Percentiles rank a stretch among this genome's conserved stretches.
phyloP scores from a whole-genome alignment of 2,329 filamentous ascomycete species.

The Magnaporthiopsis poae region DNA sequence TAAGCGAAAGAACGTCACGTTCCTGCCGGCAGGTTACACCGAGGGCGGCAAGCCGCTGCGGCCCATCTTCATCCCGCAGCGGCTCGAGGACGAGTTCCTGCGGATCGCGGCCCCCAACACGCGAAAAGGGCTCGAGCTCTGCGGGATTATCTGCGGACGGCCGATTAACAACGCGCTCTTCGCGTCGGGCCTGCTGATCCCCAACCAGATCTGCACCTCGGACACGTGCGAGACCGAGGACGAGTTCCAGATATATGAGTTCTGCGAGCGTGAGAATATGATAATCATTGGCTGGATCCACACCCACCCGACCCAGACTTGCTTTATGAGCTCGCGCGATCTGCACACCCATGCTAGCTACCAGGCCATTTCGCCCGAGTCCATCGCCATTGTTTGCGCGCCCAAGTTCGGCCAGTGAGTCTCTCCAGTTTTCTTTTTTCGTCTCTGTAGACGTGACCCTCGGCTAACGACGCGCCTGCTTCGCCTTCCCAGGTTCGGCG shows the following conservation, averaged over 20 bases:
- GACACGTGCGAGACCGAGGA: slow-evolving; percentile 95
- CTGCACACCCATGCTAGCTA: slow-evolving; percentile 89
- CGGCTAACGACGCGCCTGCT: not conserved
- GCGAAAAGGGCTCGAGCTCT: slow-evolving; percentile 74
- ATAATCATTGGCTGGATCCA: slow-evolving; percentile 95
- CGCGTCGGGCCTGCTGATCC: slow-evolving; percentile 77
- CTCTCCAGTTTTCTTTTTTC: not conserved
- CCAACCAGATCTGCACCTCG: slow-evolving; percentile 77
- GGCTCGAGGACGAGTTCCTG: slow-evolving; percentile 66
- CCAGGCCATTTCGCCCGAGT: slow-evolving; percentile 92
- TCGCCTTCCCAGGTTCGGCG: slow-evolving; percentile 56
- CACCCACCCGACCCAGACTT: slow-evolving; percentile 90
- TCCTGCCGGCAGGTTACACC: slow-evolving; percentile 75
- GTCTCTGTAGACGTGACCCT: not conserved
- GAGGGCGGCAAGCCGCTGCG: slow-evolving; percentile 82
- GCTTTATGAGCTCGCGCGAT: slow-evolving; percentile 93
- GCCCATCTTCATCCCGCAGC: slow-evolving; percentile 73
- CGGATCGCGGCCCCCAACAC: slow-evolving; percentile 69
- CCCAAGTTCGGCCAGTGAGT: slow-evolving; percentile 67
- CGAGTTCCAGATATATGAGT: slow-evolving; percentile 75
- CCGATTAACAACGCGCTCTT: slow-evolving; percentile 89
- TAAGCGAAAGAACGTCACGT: slow-evolving; percentile 49
- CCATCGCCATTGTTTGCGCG: slow-evolving; percentile 91
- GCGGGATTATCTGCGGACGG: slow-evolving; percentile 85
- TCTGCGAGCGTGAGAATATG: slow-evolving; percentile 73